phyloP scores from a whole-genome alignment of 805 yeast species.

The Saccharomyces cerevisiae region DNA sequence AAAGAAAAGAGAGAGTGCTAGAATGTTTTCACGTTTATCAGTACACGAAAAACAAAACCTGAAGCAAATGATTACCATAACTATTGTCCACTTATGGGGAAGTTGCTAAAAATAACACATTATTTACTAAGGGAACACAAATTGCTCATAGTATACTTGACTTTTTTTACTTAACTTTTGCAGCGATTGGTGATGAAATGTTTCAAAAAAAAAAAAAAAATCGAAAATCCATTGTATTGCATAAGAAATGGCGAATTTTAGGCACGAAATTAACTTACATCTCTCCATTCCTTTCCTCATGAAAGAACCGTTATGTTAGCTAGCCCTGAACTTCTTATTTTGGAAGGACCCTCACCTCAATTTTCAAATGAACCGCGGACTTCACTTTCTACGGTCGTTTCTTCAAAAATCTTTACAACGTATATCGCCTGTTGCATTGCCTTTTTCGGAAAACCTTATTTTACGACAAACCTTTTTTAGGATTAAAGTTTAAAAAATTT shows the following conservation, averaged over 20 bases:
- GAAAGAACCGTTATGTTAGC: background rate
- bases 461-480: background rate
- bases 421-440: background rate
- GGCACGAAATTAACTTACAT: background rate
- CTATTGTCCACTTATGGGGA: background rate
- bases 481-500: background rate
- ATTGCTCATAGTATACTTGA: background rate
- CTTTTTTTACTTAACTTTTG: background rate
- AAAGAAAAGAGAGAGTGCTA: background rate
- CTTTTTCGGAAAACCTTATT: background rate
- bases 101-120: background rate
- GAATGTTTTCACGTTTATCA: background rate
- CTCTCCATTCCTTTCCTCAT: background rate
- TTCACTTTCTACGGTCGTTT: background rate
- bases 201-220: no score
- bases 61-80: background rate
- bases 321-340: background rate
- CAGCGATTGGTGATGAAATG: background rate
- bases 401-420: background rate
- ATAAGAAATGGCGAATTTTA: background rate
- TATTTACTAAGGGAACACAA: background rate
- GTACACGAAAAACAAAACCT: background rate
- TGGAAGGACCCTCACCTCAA: background rate
- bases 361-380: background rate
- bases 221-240: background rate